Base-by-base conservation (phyloP, 2,329 filamentous ascomycete species). In the Rutstroemia sydowiana region DNA sequence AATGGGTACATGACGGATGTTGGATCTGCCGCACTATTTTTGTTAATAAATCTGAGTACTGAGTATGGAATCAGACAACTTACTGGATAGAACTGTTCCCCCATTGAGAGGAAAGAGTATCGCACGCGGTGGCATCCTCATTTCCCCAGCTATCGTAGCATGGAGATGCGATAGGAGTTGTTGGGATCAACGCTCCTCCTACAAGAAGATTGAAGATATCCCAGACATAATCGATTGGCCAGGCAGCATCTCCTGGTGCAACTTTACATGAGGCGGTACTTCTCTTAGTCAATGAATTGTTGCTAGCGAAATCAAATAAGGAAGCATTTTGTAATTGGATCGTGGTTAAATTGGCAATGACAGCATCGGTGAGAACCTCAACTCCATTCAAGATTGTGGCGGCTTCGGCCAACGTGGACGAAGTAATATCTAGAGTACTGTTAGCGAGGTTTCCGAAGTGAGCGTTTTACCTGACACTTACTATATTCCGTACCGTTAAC, bases 211-310 rank as follows among this genome's bases (percentile, higher is more conserved):
- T 75, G 48, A 81, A 68, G 11, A 61, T 57, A 6, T 61, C 55
- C 78, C 77, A 81, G 8, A 63, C 64, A 0, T 65, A 56, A 16
- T 68, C 53, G 0, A 70, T 71, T 0, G 78, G 79, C 78, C 77
- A 81, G 41, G 62, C 14, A 1, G 16, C 7, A 32, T 63, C 60
- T 5, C 59, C 60, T 5, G 61, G 61, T 9, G 56, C 57, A 7
- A 49, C 30, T 46, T 63, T 64, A 45, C 61, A 64, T 5, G 40
- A 13, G 7, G 10, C 20, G 10, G 48, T 18, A 3, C 6, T 34
- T 43, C 47, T 42, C 4, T 43, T 49, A 13, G 47, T 21, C 20
- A 42, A 3, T 1, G 37, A 26, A 13, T 23, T 8, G 26, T 42
- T 20, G 9, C 8, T 5, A 39, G 14, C n/a, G 5, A 26, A 26